Evolutionary conservation across 345 rosid species (phyloP).

Genomic region (Gossypium ekmanianum): DNA sequence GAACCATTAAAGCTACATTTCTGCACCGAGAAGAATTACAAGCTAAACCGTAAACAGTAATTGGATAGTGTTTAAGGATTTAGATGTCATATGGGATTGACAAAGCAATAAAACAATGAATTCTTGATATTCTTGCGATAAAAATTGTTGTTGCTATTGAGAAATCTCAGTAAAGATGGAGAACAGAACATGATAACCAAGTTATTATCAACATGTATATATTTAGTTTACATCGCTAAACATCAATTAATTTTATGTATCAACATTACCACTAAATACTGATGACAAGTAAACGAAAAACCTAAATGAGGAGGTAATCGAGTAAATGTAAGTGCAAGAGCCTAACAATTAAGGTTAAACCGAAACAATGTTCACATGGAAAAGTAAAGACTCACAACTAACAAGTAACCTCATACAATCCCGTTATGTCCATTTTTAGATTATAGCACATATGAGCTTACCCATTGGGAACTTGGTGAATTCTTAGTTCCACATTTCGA

Average conservation of each 20-base stretch:
- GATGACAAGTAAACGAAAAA: background rate
- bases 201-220: background rate
- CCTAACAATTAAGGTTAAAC: background rate
- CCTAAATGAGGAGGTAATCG: background rate
- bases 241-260: background rate
- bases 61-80: background rate
- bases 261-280: background rate
- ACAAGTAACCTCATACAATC: background rate
- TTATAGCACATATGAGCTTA: conserved; percentile 22
- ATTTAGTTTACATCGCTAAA: background rate
- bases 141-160: background rate
- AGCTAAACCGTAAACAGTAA: background rate
- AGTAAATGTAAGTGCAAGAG: background rate
- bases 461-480: conserved; percentile 36
- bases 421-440: background rate
- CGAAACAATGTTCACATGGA: too few relatives aligned
- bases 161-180: background rate
- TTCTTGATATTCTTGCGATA: background rate
- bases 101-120: background rate
- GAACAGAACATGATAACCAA: background rate
- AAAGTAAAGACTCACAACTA: background rate
- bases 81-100: background rate
- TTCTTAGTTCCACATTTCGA: conserved; percentile 18
- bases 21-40: background rate
- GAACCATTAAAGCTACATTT: background rate